These are phyloP conservation scores for Jamesozyma hellenica DNA, from an alignment of 805 yeast species.

Conservation along the genomic window DNA sequence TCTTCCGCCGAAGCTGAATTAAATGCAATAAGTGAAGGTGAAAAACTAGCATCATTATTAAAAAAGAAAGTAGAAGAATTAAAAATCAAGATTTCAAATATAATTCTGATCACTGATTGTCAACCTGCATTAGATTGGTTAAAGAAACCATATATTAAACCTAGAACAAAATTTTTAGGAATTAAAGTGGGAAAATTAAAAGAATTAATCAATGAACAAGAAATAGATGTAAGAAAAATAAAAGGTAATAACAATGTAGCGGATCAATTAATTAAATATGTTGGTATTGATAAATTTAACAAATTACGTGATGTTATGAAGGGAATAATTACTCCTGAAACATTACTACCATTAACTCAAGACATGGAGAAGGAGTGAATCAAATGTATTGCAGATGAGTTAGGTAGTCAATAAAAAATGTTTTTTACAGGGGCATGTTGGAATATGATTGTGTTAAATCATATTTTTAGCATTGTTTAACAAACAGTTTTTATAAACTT, in stretches of 20 bases:
- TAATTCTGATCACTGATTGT: neutral
- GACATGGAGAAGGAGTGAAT: neutral
- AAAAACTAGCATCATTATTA: neutral
- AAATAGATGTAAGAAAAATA: neutral
- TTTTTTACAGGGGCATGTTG: neutral
- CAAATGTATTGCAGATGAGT: neutral
- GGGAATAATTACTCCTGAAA: neutral
- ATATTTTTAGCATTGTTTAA: too few species aligned
- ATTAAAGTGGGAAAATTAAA: neutral
- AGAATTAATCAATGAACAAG: neutral
- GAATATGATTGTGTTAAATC: too few species aligned
- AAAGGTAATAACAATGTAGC: neutral
- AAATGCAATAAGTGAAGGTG: neutral
- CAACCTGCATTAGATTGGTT: neutral
- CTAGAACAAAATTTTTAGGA: neutral
- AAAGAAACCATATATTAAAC: neutral
- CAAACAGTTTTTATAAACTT: too few species aligned
- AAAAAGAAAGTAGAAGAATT: neutral
- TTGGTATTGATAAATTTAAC: neutral
- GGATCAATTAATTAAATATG: constrained; percentile 1
- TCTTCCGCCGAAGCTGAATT: neutral
- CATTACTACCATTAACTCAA: neutral
- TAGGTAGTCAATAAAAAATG: neutral
- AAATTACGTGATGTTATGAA: neutral
- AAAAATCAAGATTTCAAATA: neutral